Conservation (phyloP, 345 rosid genomes). For the Corchorus olitorius region DNA sequence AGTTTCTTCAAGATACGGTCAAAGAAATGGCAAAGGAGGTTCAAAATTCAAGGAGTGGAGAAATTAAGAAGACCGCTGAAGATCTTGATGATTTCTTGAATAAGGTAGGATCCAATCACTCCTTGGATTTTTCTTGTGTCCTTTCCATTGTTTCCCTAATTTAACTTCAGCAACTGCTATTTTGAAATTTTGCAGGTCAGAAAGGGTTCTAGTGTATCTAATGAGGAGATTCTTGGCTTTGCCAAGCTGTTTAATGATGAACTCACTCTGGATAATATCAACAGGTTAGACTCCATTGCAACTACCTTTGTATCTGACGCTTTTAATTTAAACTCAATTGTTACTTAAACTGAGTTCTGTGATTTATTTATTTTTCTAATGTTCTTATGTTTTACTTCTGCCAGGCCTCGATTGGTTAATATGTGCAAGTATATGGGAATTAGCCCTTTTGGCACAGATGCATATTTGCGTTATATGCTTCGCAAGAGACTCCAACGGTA, state of each 20-base stretch:
- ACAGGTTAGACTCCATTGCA: slow-evolving; percentile 55
- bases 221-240: slow-evolving; percentile 92
- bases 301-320: background rate
- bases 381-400: slow-evolving; percentile 16
- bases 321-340: slow-evolving; percentile 2
- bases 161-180: background rate
- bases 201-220: slow-evolving; percentile 78
- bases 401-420: slow-evolving; percentile 88
- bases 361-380: slow-evolving; percentile 12
- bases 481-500: slow-evolving; percentile 84
- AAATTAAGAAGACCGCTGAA: slow-evolving; percentile 79
- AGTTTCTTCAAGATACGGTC: slow-evolving; percentile 94
- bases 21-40: slow-evolving; percentile 99
- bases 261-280: slow-evolving; percentile 91
- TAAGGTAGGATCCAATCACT: slow-evolving; percentile 44
- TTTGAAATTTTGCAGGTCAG: slow-evolving; percentile 61
- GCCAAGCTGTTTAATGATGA: slow-evolving; percentile 93
- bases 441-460: slow-evolving; percentile 90
- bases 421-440: slow-evolving; percentile 99
- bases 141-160: background rate
- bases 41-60: slow-evolving; percentile 82
- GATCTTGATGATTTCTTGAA: slow-evolving; percentile 90
- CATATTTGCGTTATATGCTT: slow-evolving; percentile 90
- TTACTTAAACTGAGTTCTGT: background rate
- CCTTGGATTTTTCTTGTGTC: background rate